Evolutionary conservation across 495 filamentous ascomycete genomes (phyloP).

Genomic region (Neurospora hispaniola): DNA sequence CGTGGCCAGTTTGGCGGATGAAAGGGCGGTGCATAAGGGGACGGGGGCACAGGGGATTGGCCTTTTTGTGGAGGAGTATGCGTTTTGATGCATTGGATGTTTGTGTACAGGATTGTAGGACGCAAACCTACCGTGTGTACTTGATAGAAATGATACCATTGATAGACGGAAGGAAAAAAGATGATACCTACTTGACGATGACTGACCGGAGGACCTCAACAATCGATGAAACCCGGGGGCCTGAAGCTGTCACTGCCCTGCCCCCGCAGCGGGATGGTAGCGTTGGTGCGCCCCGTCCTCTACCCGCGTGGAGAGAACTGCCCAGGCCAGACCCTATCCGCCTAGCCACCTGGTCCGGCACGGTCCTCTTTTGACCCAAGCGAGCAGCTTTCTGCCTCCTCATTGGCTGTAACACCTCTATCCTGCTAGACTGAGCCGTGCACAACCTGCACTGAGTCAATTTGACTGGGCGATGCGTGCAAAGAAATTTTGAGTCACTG

Average conservation of each 20-base stretch:
- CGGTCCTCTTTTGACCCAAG: neutral
- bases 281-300: neutral
- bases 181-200: neutral
- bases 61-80: slow-evolving; percentile 41
- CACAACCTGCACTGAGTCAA: neutral
- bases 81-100: slow-evolving; percentile 20
- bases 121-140: neutral
- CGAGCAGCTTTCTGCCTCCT: neutral
- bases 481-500: neutral
- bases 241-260: neutral
- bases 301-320: neutral
- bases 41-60: slow-evolving; percentile 72
- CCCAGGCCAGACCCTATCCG: neutral
- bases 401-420: neutral
- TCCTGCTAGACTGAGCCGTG: fast-evolving
- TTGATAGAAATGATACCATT: no score
- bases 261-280: neutral
- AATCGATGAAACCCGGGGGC: neutral
- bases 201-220: neutral
- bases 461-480: neutral
- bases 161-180: neutral
- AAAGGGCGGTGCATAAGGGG: slow-evolving; percentile 82
- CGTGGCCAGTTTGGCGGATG: slow-evolving; percentile 65
- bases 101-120: neutral
- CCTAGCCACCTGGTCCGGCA: neutral